Base-by-base conservation (phyloP, 129 eudicot species). In the Logfia minima region DNA sequence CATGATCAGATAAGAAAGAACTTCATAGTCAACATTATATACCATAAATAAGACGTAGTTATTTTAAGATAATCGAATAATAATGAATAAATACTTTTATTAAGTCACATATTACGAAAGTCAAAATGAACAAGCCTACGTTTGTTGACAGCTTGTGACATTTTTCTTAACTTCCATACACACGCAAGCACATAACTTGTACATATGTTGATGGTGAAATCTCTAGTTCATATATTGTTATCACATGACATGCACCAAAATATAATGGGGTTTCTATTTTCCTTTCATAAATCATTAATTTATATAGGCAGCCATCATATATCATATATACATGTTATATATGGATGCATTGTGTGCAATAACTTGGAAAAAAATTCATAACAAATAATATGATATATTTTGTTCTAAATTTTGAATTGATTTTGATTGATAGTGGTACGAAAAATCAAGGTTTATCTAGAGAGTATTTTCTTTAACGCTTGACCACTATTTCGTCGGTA, bases 81-180 rank as follows among this genome's bases (percentile, higher is more conserved):
- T 24, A 43, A 4, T 48, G 2, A 28, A 1, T 24, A 48, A 0
- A 24, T 11, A 22, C 28, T 61, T 26, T 71, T 51, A 16, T 24
- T 51, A 51, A 28, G 21, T 65, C 39, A 17, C 5, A 10, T 48
- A 17, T 26, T 17, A 63, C 19, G 67, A 18, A 23, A 23, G 32
- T 71, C 82, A 71, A 71, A 62, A 62, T 62, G 23, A 70, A 62
- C 9, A 64, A 77, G 72, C 82, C 52, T 29, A 71, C 66, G 63
- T 61, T 41, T 63, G 56, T 79, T 66, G 83, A 79, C 83, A 61
- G 34, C 37, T 61, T 71, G 65, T 35, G 48, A 71, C 77, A 79
- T 43, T 79, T 48, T 79, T 63, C 77, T 65, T 63, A 79, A 71
- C 82, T 52, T 61, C 55, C 71, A 79, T 79, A 71, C 77, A 62